Evolutionary conservation across 495 filamentous ascomycete genomes (phyloP).

Genomic region (Penicillium longicatenatum): DNA sequence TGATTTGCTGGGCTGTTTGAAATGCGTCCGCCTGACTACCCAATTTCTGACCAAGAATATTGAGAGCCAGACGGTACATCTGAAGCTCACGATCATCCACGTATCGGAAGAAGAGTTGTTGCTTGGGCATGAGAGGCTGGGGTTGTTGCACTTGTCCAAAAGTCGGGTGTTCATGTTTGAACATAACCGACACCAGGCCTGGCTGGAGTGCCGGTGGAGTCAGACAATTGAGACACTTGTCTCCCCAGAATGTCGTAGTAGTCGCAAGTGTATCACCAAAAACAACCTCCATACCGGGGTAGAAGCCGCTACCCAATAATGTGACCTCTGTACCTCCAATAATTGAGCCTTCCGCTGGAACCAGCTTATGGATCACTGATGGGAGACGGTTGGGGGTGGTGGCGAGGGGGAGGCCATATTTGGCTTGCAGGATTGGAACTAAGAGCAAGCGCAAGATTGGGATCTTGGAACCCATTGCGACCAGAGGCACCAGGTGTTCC

Average conservation of each 20-base stretch:
- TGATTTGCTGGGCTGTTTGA: slow-evolving; percentile 52
- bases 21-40: slow-evolving; percentile 53
- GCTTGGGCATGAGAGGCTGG: slow-evolving; percentile 52
- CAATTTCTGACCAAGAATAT: slow-evolving; percentile 50
- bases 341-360: slow-evolving; percentile 79
- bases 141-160: slow-evolving; percentile 46
- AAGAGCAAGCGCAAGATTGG: slow-evolving; percentile 32
- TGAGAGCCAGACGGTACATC: slow-evolving; percentile 51
- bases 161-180: slow-evolving; percentile 62
- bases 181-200: slow-evolving; percentile 73
- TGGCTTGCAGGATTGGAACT: slow-evolving; percentile 37
- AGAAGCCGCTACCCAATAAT: slow-evolving; percentile 77
- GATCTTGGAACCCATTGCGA: slow-evolving; percentile 49
- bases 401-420: slow-evolving; percentile 43
- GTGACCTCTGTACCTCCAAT: slow-evolving; percentile 85
- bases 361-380: slow-evolving; percentile 73
- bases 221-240: slow-evolving; percentile 79
- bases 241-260: slow-evolving; percentile 81
- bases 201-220: slow-evolving; percentile 71
- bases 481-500: slow-evolving; percentile 43
- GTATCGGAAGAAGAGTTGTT: slow-evolving; percentile 72
- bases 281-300: slow-evolving; percentile 77
- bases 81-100: slow-evolving; percentile 77
- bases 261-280: slow-evolving; percentile 80
- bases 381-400: slow-evolving; percentile 45